A percentile compares a stretch with the other conserved stretches of the same genome.
Conservation (phyloP, 1,139 yeast genomes). For the Saccharomycopsis phalli region DNA sequence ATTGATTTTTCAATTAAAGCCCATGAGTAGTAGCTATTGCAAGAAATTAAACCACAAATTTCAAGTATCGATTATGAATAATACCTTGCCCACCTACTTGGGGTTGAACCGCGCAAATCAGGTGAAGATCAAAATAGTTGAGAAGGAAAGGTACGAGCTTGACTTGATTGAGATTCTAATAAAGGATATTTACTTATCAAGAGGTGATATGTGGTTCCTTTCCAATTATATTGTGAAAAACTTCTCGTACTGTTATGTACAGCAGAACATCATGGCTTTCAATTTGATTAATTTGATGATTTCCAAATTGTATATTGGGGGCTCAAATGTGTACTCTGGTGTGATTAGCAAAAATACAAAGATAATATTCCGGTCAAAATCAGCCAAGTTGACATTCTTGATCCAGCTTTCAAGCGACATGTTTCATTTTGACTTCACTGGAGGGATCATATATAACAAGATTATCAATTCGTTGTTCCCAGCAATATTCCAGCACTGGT, state of each 20-base stretch:
- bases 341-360: slow-evolving; percentile 61
- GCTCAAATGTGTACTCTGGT: slow-evolving; percentile 53
- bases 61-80: slow-evolving; percentile 52
- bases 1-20: slow-evolving; percentile 37
- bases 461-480: slow-evolving; percentile 88
- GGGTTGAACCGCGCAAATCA: slow-evolving; percentile 62
- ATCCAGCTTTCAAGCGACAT: slow-evolving; percentile 89
- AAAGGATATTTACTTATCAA: slow-evolving; percentile 69
- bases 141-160: slow-evolving; percentile 48
- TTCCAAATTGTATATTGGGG: slow-evolving; percentile 60
- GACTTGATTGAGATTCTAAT: slow-evolving; percentile 78
- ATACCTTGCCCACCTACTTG: slow-evolving; percentile 50
- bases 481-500: slow-evolving; percentile 81
- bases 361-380: slow-evolving; percentile 80
- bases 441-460: slow-evolving; percentile 89
- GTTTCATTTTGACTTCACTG: slow-evolving; percentile 98
- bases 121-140: slow-evolving; percentile 46
- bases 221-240: slow-evolving; percentile 29
- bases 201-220: slow-evolving; percentile 93
- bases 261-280: slow-evolving; percentile 57
- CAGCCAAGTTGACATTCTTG: slow-evolving; percentile 74
- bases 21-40: slow-evolving; percentile 28
- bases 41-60: slow-evolving; percentile 26
- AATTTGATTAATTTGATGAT: slow-evolving; percentile 58
- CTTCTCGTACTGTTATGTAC: slow-evolving; percentile 23